phyloP scores from a whole-genome alignment of 169 alveolate genomes.

The Theileria sp. region DNA sequence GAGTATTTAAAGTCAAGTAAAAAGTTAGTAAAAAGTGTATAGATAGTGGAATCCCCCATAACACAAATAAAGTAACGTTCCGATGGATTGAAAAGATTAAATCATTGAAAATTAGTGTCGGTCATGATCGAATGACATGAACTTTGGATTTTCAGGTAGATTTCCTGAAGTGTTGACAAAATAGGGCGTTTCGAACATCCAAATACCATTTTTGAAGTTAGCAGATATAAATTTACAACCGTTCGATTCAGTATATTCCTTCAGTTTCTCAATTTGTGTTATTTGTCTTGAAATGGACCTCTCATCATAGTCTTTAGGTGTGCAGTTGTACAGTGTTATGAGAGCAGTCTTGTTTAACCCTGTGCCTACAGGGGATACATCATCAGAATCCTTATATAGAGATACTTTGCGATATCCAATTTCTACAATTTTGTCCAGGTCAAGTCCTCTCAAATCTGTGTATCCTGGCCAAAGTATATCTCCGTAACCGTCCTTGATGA shows the following conservation, averaged over 20 bases:
- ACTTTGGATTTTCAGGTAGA: not conserved
- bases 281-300: conserved; percentile 32
- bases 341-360: conserved; percentile 75
- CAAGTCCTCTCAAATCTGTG: conserved; percentile 77
- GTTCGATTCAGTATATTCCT: conserved; percentile 47
- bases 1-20: not conserved
- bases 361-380: conserved; percentile 67
- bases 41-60: not conserved
- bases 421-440: conserved; percentile 75
- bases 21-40: not conserved
- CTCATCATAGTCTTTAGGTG: conserved; percentile 37
- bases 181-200: conserved; percentile 58
- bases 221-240: conserved; percentile 61
- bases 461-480: conserved; percentile 80
- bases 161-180: conserved; percentile 19
- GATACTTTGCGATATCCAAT: conserved; percentile 53
- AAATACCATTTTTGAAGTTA: conserved; percentile 47
- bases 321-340: conserved; percentile 67
- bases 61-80: not conserved
- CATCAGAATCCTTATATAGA: conserved; percentile 30
- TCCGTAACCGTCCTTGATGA: conserved; percentile 73
- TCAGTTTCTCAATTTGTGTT: conserved; percentile 48
- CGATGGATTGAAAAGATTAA: not conserved
- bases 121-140: not conserved
- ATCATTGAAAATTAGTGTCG: not conserved